Percentiles rank a stretch among this genome's conserved stretches.
phyloP scores from a whole-genome alignment of 345 rosid genomes.

The Nephelium lappaceum region DNA sequence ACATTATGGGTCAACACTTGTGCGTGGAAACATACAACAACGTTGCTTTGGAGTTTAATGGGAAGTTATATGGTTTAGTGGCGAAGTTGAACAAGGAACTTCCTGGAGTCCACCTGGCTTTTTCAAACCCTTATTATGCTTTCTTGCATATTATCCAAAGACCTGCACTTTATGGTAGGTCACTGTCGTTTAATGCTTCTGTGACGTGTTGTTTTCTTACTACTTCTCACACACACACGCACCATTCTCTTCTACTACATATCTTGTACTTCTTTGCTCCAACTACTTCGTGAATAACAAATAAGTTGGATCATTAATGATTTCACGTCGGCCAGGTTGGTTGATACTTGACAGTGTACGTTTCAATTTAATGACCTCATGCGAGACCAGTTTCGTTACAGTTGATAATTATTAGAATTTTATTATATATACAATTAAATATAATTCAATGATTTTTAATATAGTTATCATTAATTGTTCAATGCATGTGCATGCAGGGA shows the following conservation, averaged over 20 bases:
- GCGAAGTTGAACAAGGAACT: slow-evolving; percentile 43
- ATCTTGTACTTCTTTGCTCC: neutral
- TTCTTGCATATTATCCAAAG: slow-evolving; percentile 39
- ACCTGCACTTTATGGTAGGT: slow-evolving; percentile 44
- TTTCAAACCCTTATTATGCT: slow-evolving; percentile 46
- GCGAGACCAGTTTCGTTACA: neutral
- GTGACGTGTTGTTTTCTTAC: neutral
- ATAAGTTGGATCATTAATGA: neutral
- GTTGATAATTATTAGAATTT: neutral
- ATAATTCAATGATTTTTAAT: neutral
- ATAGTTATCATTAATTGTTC: too few species aligned
- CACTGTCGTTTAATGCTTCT: neutral
- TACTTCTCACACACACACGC: neutral
- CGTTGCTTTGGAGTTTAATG: slow-evolving; percentile 52
- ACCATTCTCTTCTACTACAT: neutral
- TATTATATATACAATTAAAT: too few species aligned
- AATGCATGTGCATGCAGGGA: slow-evolving; percentile 36
- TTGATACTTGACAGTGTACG: neutral
- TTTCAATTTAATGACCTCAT: slow-evolving; percentile 9
- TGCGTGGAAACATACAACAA: slow-evolving; percentile 50
- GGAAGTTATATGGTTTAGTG: slow-evolving; percentile 36
- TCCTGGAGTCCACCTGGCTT: slow-evolving; percentile 40
- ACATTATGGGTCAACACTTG: slow-evolving; percentile 34
- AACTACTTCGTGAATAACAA: neutral
- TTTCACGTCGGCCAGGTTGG: neutral